phyloP scores from a whole-genome alignment of 345 rosid genomes.

The Aurinia saxatilis region DNA sequence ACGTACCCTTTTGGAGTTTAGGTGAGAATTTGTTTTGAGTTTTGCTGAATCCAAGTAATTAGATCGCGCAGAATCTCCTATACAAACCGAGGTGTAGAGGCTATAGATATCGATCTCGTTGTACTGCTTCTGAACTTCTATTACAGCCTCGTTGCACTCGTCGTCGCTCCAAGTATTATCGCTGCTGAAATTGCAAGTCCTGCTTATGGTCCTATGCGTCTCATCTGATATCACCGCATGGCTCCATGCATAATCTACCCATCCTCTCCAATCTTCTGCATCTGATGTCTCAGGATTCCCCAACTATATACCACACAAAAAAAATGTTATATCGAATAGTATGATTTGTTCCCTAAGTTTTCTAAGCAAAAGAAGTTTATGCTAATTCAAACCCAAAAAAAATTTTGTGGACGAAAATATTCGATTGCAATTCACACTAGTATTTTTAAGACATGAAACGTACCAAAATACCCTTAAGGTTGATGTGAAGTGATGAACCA shows the following conservation, averaged over 20 bases:
- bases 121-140: conserved; percentile 64
- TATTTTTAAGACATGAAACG: not conserved
- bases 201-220: conserved; percentile 68
- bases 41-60: conserved; percentile 13
- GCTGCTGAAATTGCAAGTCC: conserved; percentile 72
- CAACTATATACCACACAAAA: conserved; percentile 36
- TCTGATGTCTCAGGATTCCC: conserved; percentile 97
- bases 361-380: not conserved
- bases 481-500: conserved; percentile 43
- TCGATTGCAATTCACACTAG: not conserved
- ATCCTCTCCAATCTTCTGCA: conserved; percentile 90
- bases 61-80: conserved; percentile 34
- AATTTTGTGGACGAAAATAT: not conserved
- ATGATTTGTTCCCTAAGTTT: not conserved
- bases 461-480: conserved; percentile 87
- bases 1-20: conserved; percentile 17
- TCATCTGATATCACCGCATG: conserved; percentile 93
- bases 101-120: conserved; percentile 84
- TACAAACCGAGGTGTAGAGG: conserved; percentile 74
- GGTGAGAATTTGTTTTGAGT: conserved; percentile 8
- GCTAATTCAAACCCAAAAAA: not conserved
- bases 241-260: conserved; percentile 98
- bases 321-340: too few species aligned
- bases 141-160: conserved; percentile 52
- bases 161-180: conserved; percentile 77